These are phyloP conservation scores for Leersia perrieri DNA, from an alignment of 176 grass and related monocot species.

Conservation along the genomic window DNA sequence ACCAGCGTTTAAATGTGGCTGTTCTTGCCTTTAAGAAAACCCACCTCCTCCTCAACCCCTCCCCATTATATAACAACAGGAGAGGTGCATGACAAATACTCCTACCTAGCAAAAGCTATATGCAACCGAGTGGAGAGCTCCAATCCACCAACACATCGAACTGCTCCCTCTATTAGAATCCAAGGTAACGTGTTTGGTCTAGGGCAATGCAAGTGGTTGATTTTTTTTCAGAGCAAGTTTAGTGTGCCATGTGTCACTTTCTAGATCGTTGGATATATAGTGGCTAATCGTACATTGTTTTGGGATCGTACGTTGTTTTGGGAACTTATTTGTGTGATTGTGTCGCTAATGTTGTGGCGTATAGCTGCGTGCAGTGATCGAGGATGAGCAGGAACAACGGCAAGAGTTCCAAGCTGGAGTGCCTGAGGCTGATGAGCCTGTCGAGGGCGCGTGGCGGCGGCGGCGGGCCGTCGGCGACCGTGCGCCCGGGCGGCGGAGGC, in stretches of 20 bases:
- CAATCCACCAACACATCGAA: constrained; percentile 34
- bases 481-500: constrained; percentile 9
- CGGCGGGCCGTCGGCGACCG: constrained; percentile 38
- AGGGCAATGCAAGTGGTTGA: background rate
- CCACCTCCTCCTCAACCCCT: constrained; percentile 25
- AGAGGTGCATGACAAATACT: constrained; percentile 58
- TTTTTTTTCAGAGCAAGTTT: background rate
- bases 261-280: background rate
- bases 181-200: constrained; percentile 33
- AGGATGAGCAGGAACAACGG: constrained; percentile 85
- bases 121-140: constrained; percentile 51
- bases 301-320: background rate
- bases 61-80: constrained; percentile 60
- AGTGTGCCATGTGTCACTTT: background rate
- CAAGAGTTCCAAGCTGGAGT: constrained; percentile 69
- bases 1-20: constrained; percentile 42
- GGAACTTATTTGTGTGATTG: too few species aligned
- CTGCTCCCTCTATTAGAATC: background rate
- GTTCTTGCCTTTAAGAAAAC: constrained; percentile 60
- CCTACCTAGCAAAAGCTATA: constrained; percentile 38
- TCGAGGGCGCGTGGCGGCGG: constrained; percentile 54
- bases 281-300: background rate
- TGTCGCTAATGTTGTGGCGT: background rate
- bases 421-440: constrained; percentile 60
- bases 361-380: constrained; percentile 9